These are phyloP conservation scores for Pisolithus thermaeus DNA, from an alignment of 1,284 basidiomycete genomes.

Conservation along the genomic window DNA sequence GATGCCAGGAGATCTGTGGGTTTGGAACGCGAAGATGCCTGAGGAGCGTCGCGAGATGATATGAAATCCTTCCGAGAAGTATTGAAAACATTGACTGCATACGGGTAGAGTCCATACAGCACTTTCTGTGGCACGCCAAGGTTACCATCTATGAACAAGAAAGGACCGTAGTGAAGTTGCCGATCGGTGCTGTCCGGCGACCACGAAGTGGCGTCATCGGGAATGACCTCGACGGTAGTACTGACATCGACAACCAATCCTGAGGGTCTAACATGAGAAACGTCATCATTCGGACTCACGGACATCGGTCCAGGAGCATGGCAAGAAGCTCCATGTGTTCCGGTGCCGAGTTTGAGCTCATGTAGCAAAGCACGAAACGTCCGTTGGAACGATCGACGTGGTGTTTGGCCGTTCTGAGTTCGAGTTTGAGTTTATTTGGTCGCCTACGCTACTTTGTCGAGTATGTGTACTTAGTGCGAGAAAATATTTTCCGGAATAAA, in stretches of 20 bases:
- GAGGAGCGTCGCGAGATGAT: neutral
- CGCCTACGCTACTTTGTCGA: no score
- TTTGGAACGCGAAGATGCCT: neutral
- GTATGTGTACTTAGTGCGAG: no score
- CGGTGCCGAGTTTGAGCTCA: neutral
- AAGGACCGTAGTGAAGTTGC: conserved; percentile 31
- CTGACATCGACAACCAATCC: conserved; percentile 7
- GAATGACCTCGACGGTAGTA: conserved; percentile 23
- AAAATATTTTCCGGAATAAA: no score
- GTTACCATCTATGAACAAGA: conserved; percentile 50
- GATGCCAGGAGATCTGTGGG: conserved; percentile 20
- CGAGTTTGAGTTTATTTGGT: no score
- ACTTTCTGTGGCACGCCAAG: conserved; percentile 60
- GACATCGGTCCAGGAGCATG: conserved; percentile 16
- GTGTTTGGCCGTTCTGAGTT: no score
- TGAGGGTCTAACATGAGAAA: neutral
- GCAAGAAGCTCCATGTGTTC: conserved; percentile 18
- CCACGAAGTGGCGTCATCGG: conserved; percentile 20
- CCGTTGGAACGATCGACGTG: no score
- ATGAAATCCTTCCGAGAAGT: conserved; percentile 8
- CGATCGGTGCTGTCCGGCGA: conserved; percentile 1
- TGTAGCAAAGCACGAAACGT: no score
- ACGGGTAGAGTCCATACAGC: conserved; percentile 46
- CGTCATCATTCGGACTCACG: conserved; percentile 16
- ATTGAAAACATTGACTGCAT: conserved; percentile 35